Base-by-base conservation (phyloP, 73 alveolate genomes). In the Breviolum minutum region DNA sequence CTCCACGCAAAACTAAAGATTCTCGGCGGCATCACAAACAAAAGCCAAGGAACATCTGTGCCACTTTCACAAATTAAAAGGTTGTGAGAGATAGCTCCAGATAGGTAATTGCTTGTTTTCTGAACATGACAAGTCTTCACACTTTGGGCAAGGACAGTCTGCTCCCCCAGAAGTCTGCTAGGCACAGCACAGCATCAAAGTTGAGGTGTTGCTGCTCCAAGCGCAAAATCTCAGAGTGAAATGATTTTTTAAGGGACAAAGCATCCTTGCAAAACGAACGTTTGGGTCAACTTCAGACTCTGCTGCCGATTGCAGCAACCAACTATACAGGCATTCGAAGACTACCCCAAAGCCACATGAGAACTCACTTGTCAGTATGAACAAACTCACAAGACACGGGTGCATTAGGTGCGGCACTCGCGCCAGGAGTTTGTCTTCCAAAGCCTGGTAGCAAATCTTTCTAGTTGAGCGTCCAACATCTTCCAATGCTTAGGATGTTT, bases 151-250 rank as follows among this genome's bases (percentile, higher is more conserved):
- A 40, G 54, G 54, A n/a, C 54, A 40, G 3, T 40, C 54, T 40
- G 54, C 54, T 40, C 54, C 54, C 54, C 54, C 54, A 40, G 54
- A 40, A 40, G 54, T 40, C 54, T 40, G 54, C 80, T 63, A 10
- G 70, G 94, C 26, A 19, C 94, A 14, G 79, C 63, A 63, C 94
- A 10, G 94, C 94, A 63, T 61, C 79, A 63, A 86, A 61, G 79
- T 86, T n/a, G 62, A 86, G 80, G 77, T 86, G 94, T 63, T 86
- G 94, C 94, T 86, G 92, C 92, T 83, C 92, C 92, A 83, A 83
- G 19, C 92, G 92, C 71, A 74, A 83, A 62, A 83, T 61, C 92
- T 83, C 62, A 61, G 66, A 7, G 26, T 22, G 13, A 60, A 20
- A 60, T 5, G 13, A 5, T 27, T 62, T 22, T 22, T 68, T 68